A percentile compares a stretch with the other conserved stretches of the same genome.
Conservation (phyloP, 306 rosid genomes). For the Citrullus amarus region DNA sequence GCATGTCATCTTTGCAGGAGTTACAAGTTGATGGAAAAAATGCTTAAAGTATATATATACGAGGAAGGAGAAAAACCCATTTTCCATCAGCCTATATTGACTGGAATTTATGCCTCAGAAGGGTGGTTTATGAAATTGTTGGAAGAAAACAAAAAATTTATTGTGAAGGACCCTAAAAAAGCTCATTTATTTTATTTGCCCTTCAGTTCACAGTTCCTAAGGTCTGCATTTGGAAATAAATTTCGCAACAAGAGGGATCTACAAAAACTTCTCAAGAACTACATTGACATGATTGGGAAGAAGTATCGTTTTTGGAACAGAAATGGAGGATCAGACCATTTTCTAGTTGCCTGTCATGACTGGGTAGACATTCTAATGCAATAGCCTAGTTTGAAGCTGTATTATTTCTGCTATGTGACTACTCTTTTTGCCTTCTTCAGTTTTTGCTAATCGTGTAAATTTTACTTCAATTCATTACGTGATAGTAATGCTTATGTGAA, state of each 20-base stretch:
- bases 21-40: conserved; percentile 69
- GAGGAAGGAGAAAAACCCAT: conserved; percentile 74
- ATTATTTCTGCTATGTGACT: background rate
- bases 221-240: conserved; percentile 28
- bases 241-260: conserved; percentile 22
- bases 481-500: background rate
- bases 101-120: conserved; percentile 86
- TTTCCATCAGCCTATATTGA: conserved; percentile 73
- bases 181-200: conserved; percentile 88
- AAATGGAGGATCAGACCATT: conserved; percentile 84
- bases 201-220: conserved; percentile 53
- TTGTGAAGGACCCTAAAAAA: conserved; percentile 52
- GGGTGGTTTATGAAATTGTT: conserved; percentile 93
- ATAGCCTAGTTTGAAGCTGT: background rate
- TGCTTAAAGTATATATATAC: conserved; percentile 62
- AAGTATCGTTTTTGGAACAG: conserved; percentile 76
- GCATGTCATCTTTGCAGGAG: conserved; percentile 40
- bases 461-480: background rate
- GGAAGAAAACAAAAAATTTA: conserved; percentile 47
- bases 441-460: background rate
- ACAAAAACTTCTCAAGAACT: conserved; percentile 48
- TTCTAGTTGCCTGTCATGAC: conserved; percentile 90
- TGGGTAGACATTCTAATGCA: conserved; percentile 44
- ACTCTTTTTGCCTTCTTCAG: background rate
- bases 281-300: conserved; percentile 44